Evolutionary conservation across 83 land plant genomes (phyloP).

Genomic region (Picea abies): DNA sequence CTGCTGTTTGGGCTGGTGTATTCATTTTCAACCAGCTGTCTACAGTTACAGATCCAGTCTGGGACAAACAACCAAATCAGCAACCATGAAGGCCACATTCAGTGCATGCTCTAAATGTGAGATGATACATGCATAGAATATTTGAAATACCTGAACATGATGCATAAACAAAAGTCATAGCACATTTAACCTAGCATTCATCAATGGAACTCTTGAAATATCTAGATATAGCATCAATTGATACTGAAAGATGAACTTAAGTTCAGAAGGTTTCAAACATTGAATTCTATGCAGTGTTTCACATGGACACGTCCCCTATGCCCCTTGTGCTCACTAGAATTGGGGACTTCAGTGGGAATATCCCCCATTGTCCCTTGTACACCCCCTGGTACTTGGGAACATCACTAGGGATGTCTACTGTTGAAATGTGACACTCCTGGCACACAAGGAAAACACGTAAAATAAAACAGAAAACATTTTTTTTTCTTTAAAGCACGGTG

Average conservation of each 20-base stretch:
- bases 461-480: no score
- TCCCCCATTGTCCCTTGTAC: neutral
- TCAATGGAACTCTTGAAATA: neutral
- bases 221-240: neutral
- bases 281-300: neutral
- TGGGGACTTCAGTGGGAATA: no score
- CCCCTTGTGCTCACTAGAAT: no score
- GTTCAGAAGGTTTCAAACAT: neutral
- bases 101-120: neutral
- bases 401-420: no score
- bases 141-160: neutral
- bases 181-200: neutral
- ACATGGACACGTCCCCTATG: no score
- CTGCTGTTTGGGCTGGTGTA: constrained; percentile 92
- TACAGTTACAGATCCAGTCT: constrained; percentile 77
- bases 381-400: no score
- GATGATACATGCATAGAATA: neutral
- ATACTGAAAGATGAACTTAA: neutral
- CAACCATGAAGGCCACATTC: neutral
- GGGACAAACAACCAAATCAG: constrained; percentile 18
- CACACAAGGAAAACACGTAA: no score
- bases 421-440: no score
- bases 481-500: no score
- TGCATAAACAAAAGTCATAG: neutral
- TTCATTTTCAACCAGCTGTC: constrained; percentile 89